These are phyloP conservation scores for Paraconiothyrium brasiliense DNA, from an alignment of 2,329 filamentous ascomycete species.

Conservation along the genomic window DNA sequence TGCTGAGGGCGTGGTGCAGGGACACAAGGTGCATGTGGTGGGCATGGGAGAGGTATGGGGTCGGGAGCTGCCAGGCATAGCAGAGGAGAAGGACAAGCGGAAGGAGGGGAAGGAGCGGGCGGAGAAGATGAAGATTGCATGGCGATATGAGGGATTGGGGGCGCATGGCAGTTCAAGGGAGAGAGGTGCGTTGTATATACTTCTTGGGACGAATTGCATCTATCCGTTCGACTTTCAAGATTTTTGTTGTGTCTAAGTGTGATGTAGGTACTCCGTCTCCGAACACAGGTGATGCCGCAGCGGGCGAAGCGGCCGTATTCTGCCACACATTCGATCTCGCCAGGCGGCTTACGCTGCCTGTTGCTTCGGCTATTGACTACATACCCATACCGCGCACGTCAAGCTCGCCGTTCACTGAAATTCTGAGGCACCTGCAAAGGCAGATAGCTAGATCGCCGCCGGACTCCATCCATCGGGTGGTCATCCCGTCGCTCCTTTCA, in stretches of 20 bases:
- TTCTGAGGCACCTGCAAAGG: conserved; percentile 71
- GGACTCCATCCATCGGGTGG: conserved; percentile 76
- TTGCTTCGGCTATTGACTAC: conserved; percentile 54
- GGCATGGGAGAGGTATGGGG: conserved; percentile 83
- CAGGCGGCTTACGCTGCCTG: conserved; percentile 57
- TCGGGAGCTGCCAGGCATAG: conserved; percentile 80
- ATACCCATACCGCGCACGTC: conserved; percentile 67
- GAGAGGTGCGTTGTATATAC: conserved; percentile 65
- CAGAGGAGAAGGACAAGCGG: conserved; percentile 52
- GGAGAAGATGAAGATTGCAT: conserved; percentile 95
- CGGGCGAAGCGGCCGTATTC: conserved; percentile 62
- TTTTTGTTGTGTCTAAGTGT: conserved; percentile 28
- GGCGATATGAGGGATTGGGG: conserved; percentile 91
- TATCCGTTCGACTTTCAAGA: not conserved
- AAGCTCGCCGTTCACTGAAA: conserved; percentile 70
- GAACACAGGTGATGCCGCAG: conserved; percentile 46
- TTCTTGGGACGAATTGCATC: not conserved
- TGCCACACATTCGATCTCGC: conserved; percentile 64
- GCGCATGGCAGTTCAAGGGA: conserved; percentile 73
- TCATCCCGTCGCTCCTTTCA: conserved; percentile 86
- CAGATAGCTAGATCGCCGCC: conserved; percentile 60
- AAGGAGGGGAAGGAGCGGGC: conserved; percentile 45
- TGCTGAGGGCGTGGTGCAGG: conserved; percentile 90
- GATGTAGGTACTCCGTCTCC: conserved; percentile 31
- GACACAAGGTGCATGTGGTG: conserved; percentile 86